phyloP scores from a whole-genome alignment of 805 yeast species.

The Wickerhamiella hasegawae region DNA sequence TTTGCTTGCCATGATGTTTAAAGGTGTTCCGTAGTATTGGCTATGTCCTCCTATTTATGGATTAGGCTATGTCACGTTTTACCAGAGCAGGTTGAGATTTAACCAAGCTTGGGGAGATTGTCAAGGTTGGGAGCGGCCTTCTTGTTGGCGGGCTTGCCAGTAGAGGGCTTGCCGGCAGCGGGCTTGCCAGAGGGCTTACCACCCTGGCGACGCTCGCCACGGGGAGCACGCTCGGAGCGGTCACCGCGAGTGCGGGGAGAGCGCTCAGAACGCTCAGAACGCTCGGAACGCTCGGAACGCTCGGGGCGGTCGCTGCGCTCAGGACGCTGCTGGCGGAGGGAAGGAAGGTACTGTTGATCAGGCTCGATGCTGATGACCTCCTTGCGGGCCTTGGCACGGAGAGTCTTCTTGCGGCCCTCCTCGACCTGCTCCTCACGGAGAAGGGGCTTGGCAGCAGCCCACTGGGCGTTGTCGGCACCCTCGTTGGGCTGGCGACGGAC shows the following conservation, averaged over 20 bases:
- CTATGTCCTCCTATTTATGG: too few relatives aligned
- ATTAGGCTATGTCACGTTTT: too few relatives aligned
- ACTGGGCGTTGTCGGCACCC: constrained; percentile 34
- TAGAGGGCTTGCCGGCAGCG: constrained; percentile 10
- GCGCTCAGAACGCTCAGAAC: not conserved
- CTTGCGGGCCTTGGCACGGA: constrained; percentile 61
- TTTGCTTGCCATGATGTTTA: too few relatives aligned
- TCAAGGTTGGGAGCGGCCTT: constrained; percentile 9
- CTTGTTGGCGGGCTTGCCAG: constrained; percentile 11
- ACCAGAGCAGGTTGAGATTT: too few relatives aligned
- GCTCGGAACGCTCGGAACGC: constrained; percentile 16
- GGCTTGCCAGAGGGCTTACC: constrained; percentile 3
- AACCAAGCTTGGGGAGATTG: constrained; percentile 14
- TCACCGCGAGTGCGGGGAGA: constrained; percentile 13
- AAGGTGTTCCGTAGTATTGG: too few relatives aligned
- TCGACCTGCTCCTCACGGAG: constrained; percentile 44
- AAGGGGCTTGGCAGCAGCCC: constrained; percentile 38
- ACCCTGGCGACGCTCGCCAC: constrained; percentile 13
- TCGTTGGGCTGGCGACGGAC: constrained; percentile 34
- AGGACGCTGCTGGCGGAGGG: constrained; percentile 5
- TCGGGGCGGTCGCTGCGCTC: constrained; percentile 35
- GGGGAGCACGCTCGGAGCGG: constrained; percentile 18
- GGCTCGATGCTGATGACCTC: constrained; percentile 43
- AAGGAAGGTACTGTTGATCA: constrained; percentile 15
- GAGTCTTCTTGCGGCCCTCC: constrained; percentile 48